These are phyloP conservation scores for Apiospora rasikravindrae DNA, from an alignment of 2,329 filamentous ascomycete genomes.

Conservation along the genomic window DNA sequence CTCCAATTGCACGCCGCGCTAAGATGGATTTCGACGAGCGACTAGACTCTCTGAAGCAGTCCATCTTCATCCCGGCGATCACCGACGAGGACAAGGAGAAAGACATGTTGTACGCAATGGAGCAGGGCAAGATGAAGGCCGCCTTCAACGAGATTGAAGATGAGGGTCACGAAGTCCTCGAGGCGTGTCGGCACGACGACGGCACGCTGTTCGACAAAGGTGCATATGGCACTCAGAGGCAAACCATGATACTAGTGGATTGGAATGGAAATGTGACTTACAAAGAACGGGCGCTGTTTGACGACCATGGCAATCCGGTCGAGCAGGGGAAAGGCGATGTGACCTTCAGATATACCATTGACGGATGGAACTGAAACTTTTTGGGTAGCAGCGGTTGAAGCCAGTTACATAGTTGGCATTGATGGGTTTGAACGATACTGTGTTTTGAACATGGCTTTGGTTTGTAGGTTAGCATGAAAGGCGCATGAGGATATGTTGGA, in stretches of 20 bases:
- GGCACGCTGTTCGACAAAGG: conserved; percentile 58
- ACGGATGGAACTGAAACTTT: conserved; percentile 19
- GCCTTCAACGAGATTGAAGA: conserved; percentile 45
- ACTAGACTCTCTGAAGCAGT: conserved; percentile 59
- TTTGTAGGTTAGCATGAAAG: not conserved
- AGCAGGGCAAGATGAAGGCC: conserved; percentile 44
- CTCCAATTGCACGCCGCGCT: conserved; percentile 36
- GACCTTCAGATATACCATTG: conserved; percentile 59
- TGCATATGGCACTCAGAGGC: conserved; percentile 68
- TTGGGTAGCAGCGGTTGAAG: not conserved
- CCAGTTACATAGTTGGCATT: not conserved
- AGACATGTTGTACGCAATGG: conserved; percentile 50
- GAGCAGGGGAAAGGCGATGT: conserved; percentile 60
- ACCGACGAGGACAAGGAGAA: conserved; percentile 52
- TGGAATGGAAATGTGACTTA: conserved; percentile 67
- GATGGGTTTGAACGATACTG: not conserved
- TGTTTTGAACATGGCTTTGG: not conserved
- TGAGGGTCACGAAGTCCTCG: conserved; percentile 41
- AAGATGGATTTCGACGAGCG: conserved; percentile 58
- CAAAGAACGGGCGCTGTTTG: conserved; percentile 64
- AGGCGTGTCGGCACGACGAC: conserved; percentile 45
- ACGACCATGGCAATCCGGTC: conserved; percentile 60
- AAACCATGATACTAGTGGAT: conserved; percentile 66
- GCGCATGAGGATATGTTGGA: not conserved
- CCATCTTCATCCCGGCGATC: conserved; percentile 66